Percentiles rank a stretch among this genome's conserved stretches.
Conservation (phyloP, 2,329 filamentous ascomycete genomes). For the Alternaria sp. region DNA sequence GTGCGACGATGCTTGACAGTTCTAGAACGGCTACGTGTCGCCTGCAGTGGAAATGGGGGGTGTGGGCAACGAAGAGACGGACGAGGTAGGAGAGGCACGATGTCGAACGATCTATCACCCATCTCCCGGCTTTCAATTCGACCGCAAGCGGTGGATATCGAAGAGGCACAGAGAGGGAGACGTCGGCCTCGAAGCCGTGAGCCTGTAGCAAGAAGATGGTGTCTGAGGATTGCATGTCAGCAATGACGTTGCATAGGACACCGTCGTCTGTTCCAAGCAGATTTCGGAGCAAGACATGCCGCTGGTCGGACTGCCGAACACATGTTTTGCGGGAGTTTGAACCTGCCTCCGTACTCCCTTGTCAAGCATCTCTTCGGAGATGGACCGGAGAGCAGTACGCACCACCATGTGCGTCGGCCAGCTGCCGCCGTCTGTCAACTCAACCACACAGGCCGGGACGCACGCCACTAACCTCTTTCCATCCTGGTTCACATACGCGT, state of each 20-base stretch:
- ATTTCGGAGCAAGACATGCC: background rate
- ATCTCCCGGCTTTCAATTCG: conserved; percentile 9
- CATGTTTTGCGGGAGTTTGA: background rate
- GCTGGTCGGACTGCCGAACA: background rate
- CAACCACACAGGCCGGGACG: background rate
- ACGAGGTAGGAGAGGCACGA: conserved; percentile 1
- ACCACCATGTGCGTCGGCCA: background rate
- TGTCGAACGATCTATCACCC: conserved; percentile 1
- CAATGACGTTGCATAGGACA: background rate
- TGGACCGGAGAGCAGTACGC: background rate
- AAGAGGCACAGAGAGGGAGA: conserved; percentile 8
- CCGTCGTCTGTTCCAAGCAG: background rate
- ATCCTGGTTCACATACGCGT: background rate
- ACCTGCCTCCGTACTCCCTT: background rate
- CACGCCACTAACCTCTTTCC: background rate
- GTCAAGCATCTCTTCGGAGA: background rate
- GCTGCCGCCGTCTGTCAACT: background rate
- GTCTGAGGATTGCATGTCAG: background rate
- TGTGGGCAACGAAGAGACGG: background rate
- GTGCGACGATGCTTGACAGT: conserved; percentile 3
- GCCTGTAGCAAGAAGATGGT: background rate
- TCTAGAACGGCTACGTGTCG: conserved; percentile 14
- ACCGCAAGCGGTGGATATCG: conserved; percentile 11
- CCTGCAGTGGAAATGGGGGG: background rate
- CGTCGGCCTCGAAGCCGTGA: conserved; percentile 1